Base-by-base conservation (phyloP, 2,329 filamentous ascomycete genomes). In the Escovopsis weberi region DNA sequence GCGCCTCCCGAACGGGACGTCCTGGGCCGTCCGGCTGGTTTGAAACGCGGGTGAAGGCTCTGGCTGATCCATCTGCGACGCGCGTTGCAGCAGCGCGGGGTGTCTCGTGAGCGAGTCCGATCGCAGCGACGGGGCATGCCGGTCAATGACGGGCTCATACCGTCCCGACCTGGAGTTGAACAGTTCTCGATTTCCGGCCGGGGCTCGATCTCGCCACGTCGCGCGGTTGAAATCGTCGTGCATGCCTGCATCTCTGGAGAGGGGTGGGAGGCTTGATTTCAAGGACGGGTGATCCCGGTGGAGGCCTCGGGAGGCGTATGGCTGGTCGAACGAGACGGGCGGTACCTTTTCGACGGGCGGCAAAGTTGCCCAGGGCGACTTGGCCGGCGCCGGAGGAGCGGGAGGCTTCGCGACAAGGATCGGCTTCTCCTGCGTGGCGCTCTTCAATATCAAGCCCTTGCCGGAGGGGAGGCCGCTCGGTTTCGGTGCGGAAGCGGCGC, bases 91-190 rank as follows among this genome's bases (percentile, higher is more conserved):
- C 8, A 96, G 65, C 12, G 86, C 74, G 23, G 85, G 82, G 49
- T 89, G 81, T 39, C 83, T 77, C 44, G 75, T 70, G 47, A 75
- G 71, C 43, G 69, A 63, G 42, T 91, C 84, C 43, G 78, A 74
- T 41, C 82, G 76, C 49, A 75, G 66, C 28, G 82, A 78, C 15
- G 37, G 35, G 26, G 75, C 77, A 49, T 85, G 78, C 33, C 87
- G 80, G 48, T 94, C 86, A 41, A 74, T 68, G 4, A 88, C 89
- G 12, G 88, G 87, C 57, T 96, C 89, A 52, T 94, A 94, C 40
- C 86, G 81, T 15, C 89, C 89, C 42, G 86, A 94, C 43, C 93
- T 83, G n/a, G 89, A 94, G 58, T 96, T 95, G 65, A 80, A 96
- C 0, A 96, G 68, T 59, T 96, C 88, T 44, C 84, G 72, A 47